phyloP scores from a whole-genome alignment of 805 yeast genomes.

The Nakazawaea anatomiae region DNA sequence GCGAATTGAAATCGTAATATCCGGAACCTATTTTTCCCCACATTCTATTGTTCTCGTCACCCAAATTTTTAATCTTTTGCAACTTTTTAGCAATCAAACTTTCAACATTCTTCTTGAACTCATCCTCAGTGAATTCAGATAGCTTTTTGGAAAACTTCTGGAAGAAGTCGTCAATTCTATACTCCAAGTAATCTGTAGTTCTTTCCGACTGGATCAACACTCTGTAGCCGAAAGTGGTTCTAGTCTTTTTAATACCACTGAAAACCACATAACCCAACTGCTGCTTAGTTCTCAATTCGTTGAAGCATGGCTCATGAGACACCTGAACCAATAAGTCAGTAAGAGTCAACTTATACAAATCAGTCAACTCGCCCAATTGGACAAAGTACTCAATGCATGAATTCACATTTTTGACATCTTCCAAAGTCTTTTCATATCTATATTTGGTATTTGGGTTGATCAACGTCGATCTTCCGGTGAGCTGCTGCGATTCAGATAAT shows the following conservation, averaged over 20 bases:
- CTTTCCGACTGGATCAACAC: slow-evolving; percentile 82
- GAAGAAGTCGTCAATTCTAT: slow-evolving; percentile 68
- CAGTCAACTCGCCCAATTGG: slow-evolving; percentile 52
- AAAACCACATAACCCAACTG: slow-evolving; percentile 94
- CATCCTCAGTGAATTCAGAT: slow-evolving; percentile 50
- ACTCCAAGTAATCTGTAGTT: slow-evolving; percentile 65
- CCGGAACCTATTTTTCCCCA: slow-evolving; percentile 70
- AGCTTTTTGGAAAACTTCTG: slow-evolving; percentile 39
- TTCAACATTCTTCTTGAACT: slow-evolving; percentile 60
- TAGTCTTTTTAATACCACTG: slow-evolving; percentile 60
- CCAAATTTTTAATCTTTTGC: slow-evolving; percentile 70
- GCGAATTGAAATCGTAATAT: slow-evolving; percentile 65
- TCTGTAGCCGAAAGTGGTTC: slow-evolving; percentile 70
- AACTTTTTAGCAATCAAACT: slow-evolving; percentile 62
- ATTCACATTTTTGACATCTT: slow-evolving; percentile 69
- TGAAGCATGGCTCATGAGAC: slow-evolving; percentile 82
- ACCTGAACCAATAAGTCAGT: slow-evolving; percentile 68
- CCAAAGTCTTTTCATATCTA: slow-evolving; percentile 44
- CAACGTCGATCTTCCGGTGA: slow-evolving; percentile 35
- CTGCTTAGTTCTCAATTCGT: slow-evolving; percentile 86
- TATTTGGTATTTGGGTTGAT: slow-evolving; percentile 32
- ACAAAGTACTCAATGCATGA: slow-evolving; percentile 77
- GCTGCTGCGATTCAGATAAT: slow-evolving; percentile 36
- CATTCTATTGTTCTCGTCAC: slow-evolving; percentile 65
- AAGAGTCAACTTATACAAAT: slow-evolving; percentile 39